These are phyloP conservation scores for Hibiscus mutabilis DNA, from an alignment of 345 rosid species.

Conservation along the genomic window DNA sequence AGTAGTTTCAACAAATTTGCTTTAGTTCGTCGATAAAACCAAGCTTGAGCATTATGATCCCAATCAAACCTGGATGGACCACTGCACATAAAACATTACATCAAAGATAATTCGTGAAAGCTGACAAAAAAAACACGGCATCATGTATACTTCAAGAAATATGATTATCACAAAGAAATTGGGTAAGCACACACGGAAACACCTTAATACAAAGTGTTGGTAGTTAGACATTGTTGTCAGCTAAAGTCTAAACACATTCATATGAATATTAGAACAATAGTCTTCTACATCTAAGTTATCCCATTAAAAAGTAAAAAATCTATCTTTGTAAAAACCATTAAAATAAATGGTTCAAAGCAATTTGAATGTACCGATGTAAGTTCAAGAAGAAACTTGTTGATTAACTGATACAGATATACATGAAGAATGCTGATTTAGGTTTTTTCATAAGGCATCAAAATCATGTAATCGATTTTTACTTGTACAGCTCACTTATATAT, in stretches of 20 bases:
- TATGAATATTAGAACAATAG: background rate
- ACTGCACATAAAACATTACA: constrained; percentile 35
- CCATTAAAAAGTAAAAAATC: background rate
- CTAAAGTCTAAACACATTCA: background rate
- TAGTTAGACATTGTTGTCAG: background rate
- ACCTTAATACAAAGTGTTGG: background rate
- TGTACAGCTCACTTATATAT: background rate
- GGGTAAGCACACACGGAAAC: background rate
- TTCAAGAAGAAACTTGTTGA: background rate
- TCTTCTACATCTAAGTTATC: background rate
- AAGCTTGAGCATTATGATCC: constrained; percentile 56
- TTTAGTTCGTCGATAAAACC: constrained; percentile 74
- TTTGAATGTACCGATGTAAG: background rate
- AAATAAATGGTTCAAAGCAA: background rate
- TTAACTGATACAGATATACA: background rate
- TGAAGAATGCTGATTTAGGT: background rate
- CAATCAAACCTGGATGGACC: constrained; percentile 92
- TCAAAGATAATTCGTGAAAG: too few relatives aligned
- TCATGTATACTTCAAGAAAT: background rate
- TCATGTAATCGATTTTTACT: background rate
- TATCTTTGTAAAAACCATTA: background rate
- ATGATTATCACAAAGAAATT: background rate
- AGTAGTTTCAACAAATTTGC: constrained; percentile 51
- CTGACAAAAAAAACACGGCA: too few relatives aligned
- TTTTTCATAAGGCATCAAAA: too few relatives aligned